Conservation (phyloP, 768 basidiomycete species). For the Exsudoporus frostii region DNA sequence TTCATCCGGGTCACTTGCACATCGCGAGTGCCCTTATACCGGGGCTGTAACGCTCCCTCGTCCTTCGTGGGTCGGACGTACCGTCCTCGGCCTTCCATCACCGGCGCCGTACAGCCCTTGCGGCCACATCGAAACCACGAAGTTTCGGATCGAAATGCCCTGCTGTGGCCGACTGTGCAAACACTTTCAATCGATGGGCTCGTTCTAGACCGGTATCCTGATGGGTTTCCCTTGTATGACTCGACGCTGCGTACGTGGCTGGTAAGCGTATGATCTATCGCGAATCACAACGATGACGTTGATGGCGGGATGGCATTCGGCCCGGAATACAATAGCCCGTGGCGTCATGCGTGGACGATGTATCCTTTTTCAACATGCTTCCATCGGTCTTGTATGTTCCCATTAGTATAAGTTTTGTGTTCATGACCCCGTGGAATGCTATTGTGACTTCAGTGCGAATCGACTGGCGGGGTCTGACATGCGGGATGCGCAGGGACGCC, state of each 20-base stretch:
- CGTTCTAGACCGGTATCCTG: not conserved
- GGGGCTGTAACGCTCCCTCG: not conserved
- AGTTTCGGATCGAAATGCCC: not conserved
- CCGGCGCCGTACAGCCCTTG: not conserved
- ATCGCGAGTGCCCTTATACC: not conserved
- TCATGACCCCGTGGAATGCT: no score
- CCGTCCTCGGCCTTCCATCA: not conserved
- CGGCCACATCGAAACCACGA: not conserved
- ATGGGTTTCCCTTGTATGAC: not conserved
- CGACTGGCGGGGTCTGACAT: not conserved
- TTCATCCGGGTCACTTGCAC: not conserved
- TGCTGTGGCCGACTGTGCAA: not conserved
- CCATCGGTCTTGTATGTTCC: not conserved
- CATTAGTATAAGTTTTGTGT: no score
- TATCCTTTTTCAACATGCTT: no score
- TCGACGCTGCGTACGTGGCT: not conserved
- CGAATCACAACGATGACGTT: not conserved
- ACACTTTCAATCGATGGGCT: no score
- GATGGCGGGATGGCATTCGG: not conserved
- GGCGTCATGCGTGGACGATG: not conserved
- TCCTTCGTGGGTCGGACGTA: not conserved
- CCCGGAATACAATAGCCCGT: no score
- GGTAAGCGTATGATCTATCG: not conserved
- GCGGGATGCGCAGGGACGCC: not conserved
- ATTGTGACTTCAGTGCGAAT: not conserved